Evolutionary conservation across 495 filamentous ascomycete species (phyloP).

Genomic region (Aspergillus avenaceus): DNA sequence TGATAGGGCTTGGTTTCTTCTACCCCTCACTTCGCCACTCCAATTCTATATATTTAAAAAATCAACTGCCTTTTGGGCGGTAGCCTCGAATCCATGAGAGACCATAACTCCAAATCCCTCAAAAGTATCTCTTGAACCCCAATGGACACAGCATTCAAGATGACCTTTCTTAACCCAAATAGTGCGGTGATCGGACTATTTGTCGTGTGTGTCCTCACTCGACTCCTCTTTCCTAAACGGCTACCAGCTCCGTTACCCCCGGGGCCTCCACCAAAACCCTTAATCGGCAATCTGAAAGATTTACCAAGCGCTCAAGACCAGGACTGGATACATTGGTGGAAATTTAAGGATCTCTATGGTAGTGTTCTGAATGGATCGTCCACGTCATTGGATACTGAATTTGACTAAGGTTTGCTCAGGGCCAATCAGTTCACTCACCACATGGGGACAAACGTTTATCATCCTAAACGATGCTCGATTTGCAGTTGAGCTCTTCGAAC

Average conservation of each 20-base stretch:
- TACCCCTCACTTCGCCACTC: not conserved
- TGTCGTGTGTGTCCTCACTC: not conserved
- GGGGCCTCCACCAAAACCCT: constrained; percentile 37
- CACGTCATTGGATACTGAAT: not conserved
- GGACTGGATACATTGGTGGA: constrained; percentile 45
- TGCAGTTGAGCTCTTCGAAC: constrained; percentile 40
- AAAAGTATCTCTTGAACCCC: no score
- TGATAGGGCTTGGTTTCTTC: no score
- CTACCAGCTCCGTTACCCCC: constrained; percentile 33
- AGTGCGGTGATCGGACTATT: not conserved
- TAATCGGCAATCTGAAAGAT: constrained; percentile 46
- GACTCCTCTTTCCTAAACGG: not conserved
- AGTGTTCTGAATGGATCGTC: not conserved
- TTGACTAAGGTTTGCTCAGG: constrained; percentile 13
- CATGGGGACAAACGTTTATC: constrained; percentile 41
- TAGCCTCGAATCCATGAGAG: no score
- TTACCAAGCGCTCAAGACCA: constrained; percentile 33
- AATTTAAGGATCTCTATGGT: constrained; percentile 47
- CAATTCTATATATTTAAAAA: not conserved
- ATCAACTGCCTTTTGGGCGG: not conserved
- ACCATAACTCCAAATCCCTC: no score
- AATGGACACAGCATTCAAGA: no score
- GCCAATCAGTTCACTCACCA: constrained; percentile 46
- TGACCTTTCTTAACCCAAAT: not conserved
- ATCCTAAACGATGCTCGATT: constrained; percentile 40